Evolutionary conservation across 345 rosid species (phyloP), one percentile per base, ranked within the genome.

Genomic region (Populus alba): DNA sequence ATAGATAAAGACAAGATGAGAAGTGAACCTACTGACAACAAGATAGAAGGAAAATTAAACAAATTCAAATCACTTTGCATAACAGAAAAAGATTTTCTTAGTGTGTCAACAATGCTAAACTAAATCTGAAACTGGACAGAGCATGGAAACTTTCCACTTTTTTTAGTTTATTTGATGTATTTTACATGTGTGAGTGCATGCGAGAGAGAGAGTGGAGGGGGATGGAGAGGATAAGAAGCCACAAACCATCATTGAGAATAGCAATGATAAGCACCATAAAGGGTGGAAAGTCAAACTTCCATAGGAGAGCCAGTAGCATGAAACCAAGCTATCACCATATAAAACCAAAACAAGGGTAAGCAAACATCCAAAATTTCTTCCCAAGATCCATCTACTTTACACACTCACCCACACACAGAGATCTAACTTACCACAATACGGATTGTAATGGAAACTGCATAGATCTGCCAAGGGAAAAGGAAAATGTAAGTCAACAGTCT

Each of bases 251-350:
- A 75, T 96, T 96, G 49, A 94, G 93, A 83, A 96, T 94, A 41
- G 99, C 99, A 72, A 96, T 96, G 75, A 94, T 91, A 86, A 96
- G 98, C 87, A 96, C 99, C 99, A 96, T 96, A 83, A 96, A 96
- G 68, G 99, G 99, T 59, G 99, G 99, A 81, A 96, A 96, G 82
- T 96, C 99, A 75, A 94, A 96, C 88, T 90, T 78, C 97, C 99
- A 96, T 81, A 96, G 89, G 76, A 96, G 97, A 16, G 99, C 99
- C 76, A 96, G 85, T 55, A 96, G 87, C 99, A 96, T 92, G 89
- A 96, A 96, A 61, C 99, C 99, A 83, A 96, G 94, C 99, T 96
- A 93, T 73, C 72, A 81, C 66, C 68, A 82, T 49, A 12, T 59
- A 43, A 75, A 74, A 62, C 51, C 47, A 73, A 66, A 61, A 35